Evolutionary conservation across 2,329 filamentous ascomycete species (phyloP), one percentile per base, ranked within the genome.

Genomic region (Colletotrichum spinosum): DNA sequence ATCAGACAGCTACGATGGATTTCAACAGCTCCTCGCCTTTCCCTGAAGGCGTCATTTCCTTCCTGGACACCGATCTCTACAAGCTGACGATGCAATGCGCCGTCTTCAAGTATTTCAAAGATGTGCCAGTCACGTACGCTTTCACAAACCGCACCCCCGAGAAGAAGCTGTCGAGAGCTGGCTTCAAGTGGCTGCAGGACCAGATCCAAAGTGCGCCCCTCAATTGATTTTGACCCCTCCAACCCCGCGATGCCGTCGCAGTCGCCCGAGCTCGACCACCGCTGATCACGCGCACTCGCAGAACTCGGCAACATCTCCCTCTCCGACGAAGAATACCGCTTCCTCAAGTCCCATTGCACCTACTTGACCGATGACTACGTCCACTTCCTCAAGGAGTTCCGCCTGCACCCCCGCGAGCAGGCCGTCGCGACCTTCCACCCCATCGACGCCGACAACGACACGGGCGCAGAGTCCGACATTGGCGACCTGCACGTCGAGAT

Each of bases 81-180:
- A 99, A 99, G 80, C 81, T 99, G 79, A 99, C 96, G 17, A 99
- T 99, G 96, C 96, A 99, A 90, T 97, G 92, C 76, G 94, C 94
- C 67, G 91, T 98, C 69, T 86, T 97, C 71, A 97, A 97, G 79
- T 97, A 94, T 82, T 98, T 97, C 78, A 91, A 91, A 39, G 85
- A 94, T 63, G 82, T 89, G 72, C 87, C 90, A 49, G 96, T 98
- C 64, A 94, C 92, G 3, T 99, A 98, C 75, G 89, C 92, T 65
- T 97, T 97, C 80, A 98, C 94, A 55, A 99, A 99, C 77, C 91
- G 96, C 55, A 99, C 96, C 1, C 93, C 93, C 8, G 89, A 97
- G 67, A 97, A 97, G 88, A 94, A 94, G 76, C 84, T 99, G 65
- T 97, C 89, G 34, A 88, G 93, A 71, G 86, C 85, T 61, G 96